These are phyloP conservation scores for Castanopsis chinensis DNA, from an alignment of 306 rosid genomes.

Conservation along the genomic window DNA sequence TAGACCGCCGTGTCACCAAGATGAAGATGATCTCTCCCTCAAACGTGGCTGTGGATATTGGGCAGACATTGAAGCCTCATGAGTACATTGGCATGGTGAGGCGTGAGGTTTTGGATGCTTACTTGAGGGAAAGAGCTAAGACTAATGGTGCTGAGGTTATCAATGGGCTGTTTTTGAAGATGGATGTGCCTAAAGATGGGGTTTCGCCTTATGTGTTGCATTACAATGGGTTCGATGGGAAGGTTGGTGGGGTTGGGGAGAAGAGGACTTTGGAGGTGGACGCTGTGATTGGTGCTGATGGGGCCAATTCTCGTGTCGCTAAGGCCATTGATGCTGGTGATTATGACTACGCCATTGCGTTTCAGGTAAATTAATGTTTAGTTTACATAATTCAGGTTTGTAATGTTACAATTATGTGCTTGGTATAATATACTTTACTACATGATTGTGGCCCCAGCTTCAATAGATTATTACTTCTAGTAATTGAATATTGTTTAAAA, in stretches of 20 bases:
- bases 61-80: slow-evolving; percentile 79
- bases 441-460: too few relatives aligned
- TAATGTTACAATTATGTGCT: too few relatives aligned
- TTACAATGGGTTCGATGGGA: slow-evolving; percentile 67
- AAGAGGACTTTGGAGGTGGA: slow-evolving; percentile 80
- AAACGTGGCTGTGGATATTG: slow-evolving; percentile 93
- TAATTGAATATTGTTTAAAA: too few relatives aligned
- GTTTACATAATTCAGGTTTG: too few relatives aligned
- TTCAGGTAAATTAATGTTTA: slow-evolving; percentile 54
- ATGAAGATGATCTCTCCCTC: slow-evolving; percentile 99
- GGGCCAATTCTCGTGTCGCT: slow-evolving; percentile 94
- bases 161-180: slow-evolving; percentile 81
- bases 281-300: slow-evolving; percentile 96
- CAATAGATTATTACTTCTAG: too few relatives aligned
- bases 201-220: slow-evolving; percentile 72
- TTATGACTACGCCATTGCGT: slow-evolving; percentile 93
- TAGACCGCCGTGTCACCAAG: slow-evolving; percentile 90
- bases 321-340: slow-evolving; percentile 92
- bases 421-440: too few relatives aligned
- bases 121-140: slow-evolving; percentile 65
- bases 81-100: slow-evolving; percentile 98
- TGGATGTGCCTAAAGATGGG: slow-evolving; percentile 64
- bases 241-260: slow-evolving; percentile 66
- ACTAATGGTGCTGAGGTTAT: slow-evolving; percentile 76
- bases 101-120: slow-evolving; percentile 82